Evolutionary conservation across 805 yeast species (phyloP), one percentile per base, ranked within the genome.

Genomic region (Candida alai): DNA sequence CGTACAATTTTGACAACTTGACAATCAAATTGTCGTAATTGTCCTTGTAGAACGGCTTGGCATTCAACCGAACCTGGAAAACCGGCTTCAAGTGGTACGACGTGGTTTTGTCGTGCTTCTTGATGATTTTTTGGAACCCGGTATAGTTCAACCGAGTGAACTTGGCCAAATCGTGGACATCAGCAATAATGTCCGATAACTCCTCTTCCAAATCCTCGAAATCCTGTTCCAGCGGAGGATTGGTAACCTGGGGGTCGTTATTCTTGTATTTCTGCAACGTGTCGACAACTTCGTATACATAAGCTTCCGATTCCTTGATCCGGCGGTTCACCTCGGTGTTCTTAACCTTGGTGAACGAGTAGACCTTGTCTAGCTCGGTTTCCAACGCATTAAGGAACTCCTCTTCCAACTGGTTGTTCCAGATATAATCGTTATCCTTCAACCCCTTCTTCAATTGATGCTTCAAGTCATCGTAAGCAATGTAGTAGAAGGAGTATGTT

Each of bases 1-100:
- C 97, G 51, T 93, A 90, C 34, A 86, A 69, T 49, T 80, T 84
- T 4, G 97, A 87, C 40, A 93, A 74, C 58, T 87, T 85, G 31
- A 93, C 96, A 40, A 93, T 88, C 48, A 90, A 65, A 17, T 73
- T 74, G 58, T 93, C 98, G 56, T 88, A 87, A 59, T 93, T 88
- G 56, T 89, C 96, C 60, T 90, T 90, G 73, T 83, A 93, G 58
- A 93, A 93, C 0, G 98, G 96, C 57, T 90, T 93, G 17, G 97
- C 72, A 52, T 90, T 87, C 56, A 93, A 75, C 51, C 97, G 75
- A 17, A 84, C 96, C 47, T 87, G 94, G 67, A 93, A 90, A 41
- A 90, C 84, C 6, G 98, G 97, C 56, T 81, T 84, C 54, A 93
- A 71, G 36, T 76, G 79, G 45, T 55, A 65, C 43, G 58, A 59